phyloP scores from a whole-genome alignment of 2,329 filamentous ascomycete species.

The Sporothrix phasma region DNA sequence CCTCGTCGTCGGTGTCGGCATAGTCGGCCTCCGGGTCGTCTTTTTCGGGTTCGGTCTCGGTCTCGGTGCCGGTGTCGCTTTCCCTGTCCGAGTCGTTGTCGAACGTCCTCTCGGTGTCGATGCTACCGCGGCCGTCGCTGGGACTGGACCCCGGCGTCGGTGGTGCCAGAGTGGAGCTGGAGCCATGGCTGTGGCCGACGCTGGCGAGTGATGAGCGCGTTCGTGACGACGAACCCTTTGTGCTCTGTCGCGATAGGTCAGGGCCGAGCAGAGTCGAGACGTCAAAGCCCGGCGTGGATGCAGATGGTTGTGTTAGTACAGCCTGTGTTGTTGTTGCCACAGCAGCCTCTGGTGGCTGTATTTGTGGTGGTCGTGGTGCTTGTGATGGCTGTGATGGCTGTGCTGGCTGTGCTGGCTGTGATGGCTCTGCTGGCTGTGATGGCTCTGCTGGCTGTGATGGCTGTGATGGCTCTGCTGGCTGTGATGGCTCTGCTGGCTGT shows the following conservation, averaged over 20 bases:
- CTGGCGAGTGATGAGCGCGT: neutral
- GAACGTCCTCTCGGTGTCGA: constrained; percentile 15
- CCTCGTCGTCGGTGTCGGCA: constrained; percentile 21
- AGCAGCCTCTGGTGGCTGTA: no score
- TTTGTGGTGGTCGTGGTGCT: neutral
- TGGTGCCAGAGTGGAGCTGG: neutral
- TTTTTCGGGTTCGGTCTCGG: no score
- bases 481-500: neutral
- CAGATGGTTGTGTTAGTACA: neutral
- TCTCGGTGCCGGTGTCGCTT: neutral
- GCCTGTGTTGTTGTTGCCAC: no score
- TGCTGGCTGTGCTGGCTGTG: neutral
- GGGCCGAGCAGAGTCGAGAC: neutral
- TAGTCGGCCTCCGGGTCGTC: neutral
- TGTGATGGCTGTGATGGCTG: neutral
- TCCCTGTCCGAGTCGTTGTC: neutral
- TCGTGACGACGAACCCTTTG: neutral
- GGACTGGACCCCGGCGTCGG: neutral
- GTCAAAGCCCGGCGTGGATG: neutral
- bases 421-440: neutral
- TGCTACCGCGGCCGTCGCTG: constrained; percentile 9
- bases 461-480: neutral
- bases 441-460: neutral
- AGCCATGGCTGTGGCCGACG: neutral
- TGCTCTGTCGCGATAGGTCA: neutral